Evolutionary conservation across 768 basidiomycete genomes (phyloP).

Genomic region (Tubosaeta sp.): DNA sequence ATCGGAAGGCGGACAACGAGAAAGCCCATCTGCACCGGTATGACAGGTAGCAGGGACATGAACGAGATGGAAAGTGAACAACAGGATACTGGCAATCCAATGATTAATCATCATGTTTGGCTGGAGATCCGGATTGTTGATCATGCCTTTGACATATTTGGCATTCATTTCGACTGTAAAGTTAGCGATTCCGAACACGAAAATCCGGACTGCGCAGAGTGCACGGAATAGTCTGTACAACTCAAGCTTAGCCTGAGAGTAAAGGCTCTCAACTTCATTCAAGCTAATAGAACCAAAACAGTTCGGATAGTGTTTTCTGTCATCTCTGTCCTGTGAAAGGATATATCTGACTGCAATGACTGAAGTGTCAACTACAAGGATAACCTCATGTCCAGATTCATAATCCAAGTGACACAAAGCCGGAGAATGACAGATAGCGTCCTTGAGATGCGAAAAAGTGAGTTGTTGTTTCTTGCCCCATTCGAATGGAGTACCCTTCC

Average conservation of each 20-base stretch:
- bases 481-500: constrained; percentile 24
- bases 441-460: background rate
- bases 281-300: background rate
- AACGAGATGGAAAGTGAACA: background rate
- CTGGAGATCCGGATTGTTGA: constrained; percentile 10
- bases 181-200: too few species aligned
- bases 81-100: background rate
- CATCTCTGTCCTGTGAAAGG: too few species aligned
- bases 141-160: too few species aligned
- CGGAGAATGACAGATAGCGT: background rate
- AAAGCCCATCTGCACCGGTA: too few species aligned
- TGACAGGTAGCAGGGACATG: too few species aligned
- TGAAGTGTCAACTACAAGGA: background rate
- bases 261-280: background rate
- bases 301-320: background rate
- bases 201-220: too few species aligned
- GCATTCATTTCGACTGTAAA: too few species aligned
- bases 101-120: background rate
- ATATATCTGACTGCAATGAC: background rate
- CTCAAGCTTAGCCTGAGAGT: constrained; percentile 23
- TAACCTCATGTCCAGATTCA: background rate
- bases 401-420: too few species aligned
- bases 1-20: too few species aligned
- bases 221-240: too few species aligned
- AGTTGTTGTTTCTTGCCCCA: background rate